Evolutionary conservation across 306 rosid genomes (phyloP), one percentile per base, ranked within the genome.

Genomic region (Vachellia pachyceras): DNA sequence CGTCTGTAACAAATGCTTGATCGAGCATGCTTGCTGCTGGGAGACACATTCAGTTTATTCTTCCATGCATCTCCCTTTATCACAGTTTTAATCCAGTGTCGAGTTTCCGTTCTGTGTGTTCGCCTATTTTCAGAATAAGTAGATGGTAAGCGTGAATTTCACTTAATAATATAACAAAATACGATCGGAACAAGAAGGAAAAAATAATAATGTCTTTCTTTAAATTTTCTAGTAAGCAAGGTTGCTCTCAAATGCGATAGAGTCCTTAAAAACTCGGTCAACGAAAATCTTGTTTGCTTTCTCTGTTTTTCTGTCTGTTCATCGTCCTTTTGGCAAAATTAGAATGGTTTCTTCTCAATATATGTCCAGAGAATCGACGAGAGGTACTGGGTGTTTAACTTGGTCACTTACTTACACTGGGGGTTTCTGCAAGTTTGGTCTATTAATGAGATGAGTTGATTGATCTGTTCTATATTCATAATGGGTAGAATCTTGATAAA

Each of bases 21-120:
- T 68, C 41, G 22, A 76, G 72, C 77, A 85, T 81, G 83, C 14
- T 71, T 13, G 55, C 39, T 46, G 25, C 69, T 40, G 12, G 76
- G 23, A 76, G 66, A 46, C 61, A 76, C 52, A 54, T 66, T 73
- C 67, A 55, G 4, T 52, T 39, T 39, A 3, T 22, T 78, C 78
- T 40, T 22, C 39, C 42, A 50, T 35, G 17, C 57, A 57, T 72
- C 29, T 77, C 15, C 65, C 55, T 55, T 75, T 65, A 33, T 82
- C 61, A 25, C 77, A 71, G 44, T 46, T 79, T 76, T 57, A 10
- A 10, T n/a, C 23, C 50, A 73, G 13, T 45, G 4, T 76, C 10
- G 46, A 45, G 72, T n/a, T 39, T 41, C 67, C 77, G 4, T 47
- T 69, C 69, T 49, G 22, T 47, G 23, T 36, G 18, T 46, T 82